phyloP scores from a whole-genome alignment of 2,329 filamentous ascomycete genomes.

The Tolypocladium endophyticum region DNA sequence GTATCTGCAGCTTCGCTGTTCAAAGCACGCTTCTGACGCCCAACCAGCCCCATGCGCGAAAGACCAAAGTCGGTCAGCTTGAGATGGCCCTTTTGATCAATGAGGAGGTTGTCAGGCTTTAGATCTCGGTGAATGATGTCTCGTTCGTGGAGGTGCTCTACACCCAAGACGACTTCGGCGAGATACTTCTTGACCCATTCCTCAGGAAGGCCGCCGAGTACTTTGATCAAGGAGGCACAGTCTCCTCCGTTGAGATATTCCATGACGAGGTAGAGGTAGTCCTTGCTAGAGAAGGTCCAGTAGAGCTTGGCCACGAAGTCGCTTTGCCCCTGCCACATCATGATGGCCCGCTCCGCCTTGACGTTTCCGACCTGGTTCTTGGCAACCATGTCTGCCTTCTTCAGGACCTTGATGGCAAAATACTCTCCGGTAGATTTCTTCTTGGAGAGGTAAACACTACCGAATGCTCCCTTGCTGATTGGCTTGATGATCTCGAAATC shows the following conservation, averaged over 20 bases:
- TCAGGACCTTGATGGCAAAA: slow-evolving; percentile 95
- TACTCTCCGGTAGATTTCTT: slow-evolving; percentile 98
- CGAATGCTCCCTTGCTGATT: slow-evolving; percentile 97
- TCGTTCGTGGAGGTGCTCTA: slow-evolving; percentile 87
- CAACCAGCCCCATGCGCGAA: slow-evolving; percentile 93
- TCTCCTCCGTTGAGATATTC: slow-evolving; percentile 97
- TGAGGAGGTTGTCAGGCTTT: slow-evolving; percentile 94
- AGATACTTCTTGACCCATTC: slow-evolving; percentile 98
- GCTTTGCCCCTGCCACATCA: slow-evolving; percentile 99
- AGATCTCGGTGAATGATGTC: slow-evolving; percentile 95
- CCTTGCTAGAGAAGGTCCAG: slow-evolving; percentile 99
- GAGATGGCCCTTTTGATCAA: slow-evolving; percentile 91
- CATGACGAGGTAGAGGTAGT: slow-evolving; percentile 98
- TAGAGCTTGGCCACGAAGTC: slow-evolving; percentile 98
- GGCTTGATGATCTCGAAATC: slow-evolving; percentile 99
- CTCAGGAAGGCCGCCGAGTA: slow-evolving; percentile 82
- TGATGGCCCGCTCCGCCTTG: slow-evolving; percentile 95
- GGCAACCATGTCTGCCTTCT: slow-evolving; percentile 99
- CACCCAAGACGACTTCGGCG: slow-evolving; percentile 90
- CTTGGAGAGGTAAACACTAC: slow-evolving; percentile 94
- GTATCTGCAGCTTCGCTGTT: slow-evolving; percentile 67
- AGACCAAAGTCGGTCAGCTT: slow-evolving; percentile 97
- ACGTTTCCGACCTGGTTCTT: slow-evolving; percentile 99
- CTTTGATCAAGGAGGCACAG: slow-evolving; percentile 91
- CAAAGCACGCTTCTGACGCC: slow-evolving; percentile 87